Evolutionary conservation across 1,284 basidiomycete genomes (phyloP).

Genomic region (Ganoderma sinense): DNA sequence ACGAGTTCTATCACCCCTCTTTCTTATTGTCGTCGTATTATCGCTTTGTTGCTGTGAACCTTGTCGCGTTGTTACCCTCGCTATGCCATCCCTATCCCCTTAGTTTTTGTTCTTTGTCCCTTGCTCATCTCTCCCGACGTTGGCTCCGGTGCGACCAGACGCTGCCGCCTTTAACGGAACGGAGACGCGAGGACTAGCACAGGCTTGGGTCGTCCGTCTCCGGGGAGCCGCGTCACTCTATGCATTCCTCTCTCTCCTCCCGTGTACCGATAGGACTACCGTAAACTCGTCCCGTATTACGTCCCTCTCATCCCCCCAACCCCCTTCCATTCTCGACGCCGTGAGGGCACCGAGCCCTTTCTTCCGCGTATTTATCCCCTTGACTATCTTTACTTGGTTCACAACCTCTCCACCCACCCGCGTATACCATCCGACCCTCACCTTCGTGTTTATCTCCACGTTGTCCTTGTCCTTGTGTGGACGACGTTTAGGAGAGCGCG

Average conservation of each 20-base stretch:
- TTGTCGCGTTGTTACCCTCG: slow-evolving; percentile 16
- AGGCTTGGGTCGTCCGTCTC: slow-evolving; percentile 18
- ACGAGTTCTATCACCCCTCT: neutral
- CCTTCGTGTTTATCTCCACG: neutral
- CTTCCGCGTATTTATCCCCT: slow-evolving; percentile 30
- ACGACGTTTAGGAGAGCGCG: neutral
- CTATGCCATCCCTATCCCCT: slow-evolving; percentile 19
- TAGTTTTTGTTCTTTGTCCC: neutral
- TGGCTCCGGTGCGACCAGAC: slow-evolving; percentile 18
- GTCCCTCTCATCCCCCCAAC: slow-evolving; percentile 1
- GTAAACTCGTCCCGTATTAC: slow-evolving; percentile 22
- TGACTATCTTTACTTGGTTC: slow-evolving; percentile 29
- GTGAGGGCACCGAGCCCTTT: slow-evolving; percentile 1
- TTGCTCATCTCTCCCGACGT: slow-evolving; percentile 12
- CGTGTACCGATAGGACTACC: slow-evolving; percentile 24
- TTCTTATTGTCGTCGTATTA: slow-evolving; percentile 14
- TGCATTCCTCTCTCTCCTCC: slow-evolving; percentile 16
- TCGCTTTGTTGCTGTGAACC: slow-evolving; percentile 21
- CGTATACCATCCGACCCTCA: slow-evolving; percentile 3
- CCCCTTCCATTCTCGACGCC: neutral
- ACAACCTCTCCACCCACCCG: neutral
- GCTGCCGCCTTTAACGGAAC: slow-evolving; percentile 3
- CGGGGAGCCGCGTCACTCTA: slow-evolving; percentile 18
- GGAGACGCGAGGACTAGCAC: slow-evolving; percentile 13
- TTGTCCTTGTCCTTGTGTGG: neutral